Percentiles rank a stretch among this genome's conserved stretches.
phyloP scores from a whole-genome alignment of 805 yeast species.

The Jamesozyma jinghongensis region DNA sequence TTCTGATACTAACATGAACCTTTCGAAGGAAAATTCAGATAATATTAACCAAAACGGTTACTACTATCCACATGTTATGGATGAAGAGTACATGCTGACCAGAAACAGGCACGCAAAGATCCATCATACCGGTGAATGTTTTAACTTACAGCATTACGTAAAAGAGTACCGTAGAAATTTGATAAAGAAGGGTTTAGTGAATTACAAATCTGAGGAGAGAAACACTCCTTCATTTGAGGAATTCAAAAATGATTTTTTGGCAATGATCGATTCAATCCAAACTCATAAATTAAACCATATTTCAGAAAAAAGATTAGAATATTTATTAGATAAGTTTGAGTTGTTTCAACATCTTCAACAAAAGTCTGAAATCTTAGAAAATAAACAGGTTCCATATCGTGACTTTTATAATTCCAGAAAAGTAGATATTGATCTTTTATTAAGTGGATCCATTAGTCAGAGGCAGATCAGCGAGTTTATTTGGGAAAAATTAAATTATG shows the following conservation, averaged over 20 bases:
- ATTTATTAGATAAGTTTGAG: slow-evolving; percentile 30
- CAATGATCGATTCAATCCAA: slow-evolving; percentile 16
- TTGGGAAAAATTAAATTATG: slow-evolving; percentile 30
- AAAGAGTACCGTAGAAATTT: slow-evolving; percentile 6
- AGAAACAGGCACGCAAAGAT: slow-evolving; percentile 1
- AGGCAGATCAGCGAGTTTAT: slow-evolving; percentile 31
- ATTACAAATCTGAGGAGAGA: slow-evolving; percentile 1
- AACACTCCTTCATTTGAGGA: slow-evolving; percentile 25
- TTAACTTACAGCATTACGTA: slow-evolving; percentile 26
- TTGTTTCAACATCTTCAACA: slow-evolving; percentile 30
- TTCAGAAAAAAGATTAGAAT: slow-evolving; percentile 25
- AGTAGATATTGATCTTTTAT: slow-evolving; percentile 47
- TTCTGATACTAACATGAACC: slow-evolving; percentile 5
- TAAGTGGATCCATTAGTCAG: slow-evolving; percentile 25
- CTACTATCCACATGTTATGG: slow-evolving; percentile 9
- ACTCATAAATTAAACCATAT: slow-evolving; percentile 12
- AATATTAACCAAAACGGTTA: slow-evolving; percentile 3
- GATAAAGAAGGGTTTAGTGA: neutral
- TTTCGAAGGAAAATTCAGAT: slow-evolving; percentile 7
- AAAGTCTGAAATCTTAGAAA: slow-evolving; percentile 29
- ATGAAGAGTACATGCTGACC: slow-evolving; percentile 11
- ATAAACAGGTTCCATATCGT: slow-evolving; percentile 34
- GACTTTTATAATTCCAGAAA: slow-evolving; percentile 91
- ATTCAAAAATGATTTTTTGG: slow-evolving; percentile 27
- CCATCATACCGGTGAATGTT: slow-evolving; percentile 30